phyloP scores from a whole-genome alignment of 2,329 filamentous ascomycete species.

The Sclerotinia nivalis region DNA sequence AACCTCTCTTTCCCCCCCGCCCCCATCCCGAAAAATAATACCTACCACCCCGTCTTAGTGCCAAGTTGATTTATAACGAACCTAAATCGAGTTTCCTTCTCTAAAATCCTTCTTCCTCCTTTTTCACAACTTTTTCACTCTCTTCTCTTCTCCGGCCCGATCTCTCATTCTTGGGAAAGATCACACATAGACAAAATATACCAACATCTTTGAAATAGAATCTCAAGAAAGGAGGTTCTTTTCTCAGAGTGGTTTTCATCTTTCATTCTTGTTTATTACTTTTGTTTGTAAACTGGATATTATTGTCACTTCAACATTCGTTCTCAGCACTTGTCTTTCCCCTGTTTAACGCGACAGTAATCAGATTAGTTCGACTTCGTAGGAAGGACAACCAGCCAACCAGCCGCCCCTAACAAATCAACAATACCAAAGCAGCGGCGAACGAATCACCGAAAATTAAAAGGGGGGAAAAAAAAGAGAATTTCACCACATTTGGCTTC shows the following conservation, averaged over 20 bases:
- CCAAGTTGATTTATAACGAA: constrained; percentile 5
- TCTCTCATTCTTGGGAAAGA: constrained; percentile 20
- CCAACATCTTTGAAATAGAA: constrained; percentile 10
- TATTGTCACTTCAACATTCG: constrained; percentile 9
- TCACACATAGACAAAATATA: background rate
- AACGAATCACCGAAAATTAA: constrained; percentile 8
- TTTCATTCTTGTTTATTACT: constrained; percentile 8
- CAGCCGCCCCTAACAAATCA: constrained; percentile 11
- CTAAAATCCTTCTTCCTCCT: background rate
- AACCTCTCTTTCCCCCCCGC: background rate
- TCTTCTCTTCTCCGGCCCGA: background rate
- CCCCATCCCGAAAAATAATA: background rate
- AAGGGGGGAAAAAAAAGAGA: background rate
- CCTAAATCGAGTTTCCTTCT: constrained; percentile 6
- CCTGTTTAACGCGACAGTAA: constrained; percentile 13
- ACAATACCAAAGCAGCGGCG: constrained; percentile 1
- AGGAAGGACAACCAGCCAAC: constrained; percentile 19
- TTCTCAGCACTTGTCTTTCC: constrained; percentile 13
- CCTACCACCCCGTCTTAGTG: constrained; percentile 3
- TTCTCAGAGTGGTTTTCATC: background rate
- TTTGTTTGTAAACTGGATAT: background rate
- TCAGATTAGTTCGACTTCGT: constrained; percentile 9
- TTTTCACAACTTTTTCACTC: background rate
- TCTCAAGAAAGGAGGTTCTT: background rate
- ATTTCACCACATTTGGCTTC: constrained; percentile 12